A percentile compares a stretch with the other conserved stretches of the same genome.
Evolutionary conservation across 345 rosid species (phyloP).

Genomic region (Aethionema arabicum): DNA sequence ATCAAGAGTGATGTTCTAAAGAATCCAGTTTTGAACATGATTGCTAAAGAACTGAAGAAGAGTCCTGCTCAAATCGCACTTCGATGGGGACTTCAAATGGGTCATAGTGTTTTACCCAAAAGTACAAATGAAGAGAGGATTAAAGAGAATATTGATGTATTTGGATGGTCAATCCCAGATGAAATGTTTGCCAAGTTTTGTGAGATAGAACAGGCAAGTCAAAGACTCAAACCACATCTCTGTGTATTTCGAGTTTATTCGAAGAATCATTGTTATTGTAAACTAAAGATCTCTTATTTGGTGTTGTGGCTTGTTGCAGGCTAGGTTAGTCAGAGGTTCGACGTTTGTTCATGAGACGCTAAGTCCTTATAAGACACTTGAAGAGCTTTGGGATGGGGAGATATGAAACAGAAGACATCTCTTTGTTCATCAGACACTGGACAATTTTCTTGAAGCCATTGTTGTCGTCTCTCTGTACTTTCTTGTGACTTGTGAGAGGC

Average conservation of each 20-base stretch:
- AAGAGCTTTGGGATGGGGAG: constrained; percentile 89
- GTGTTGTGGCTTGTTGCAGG: constrained; percentile 42
- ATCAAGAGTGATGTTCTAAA: constrained; percentile 63
- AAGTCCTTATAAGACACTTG: constrained; percentile 54
- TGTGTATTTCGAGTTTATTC: neutral
- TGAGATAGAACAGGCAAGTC: constrained; percentile 63
- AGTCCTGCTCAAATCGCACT: constrained; percentile 78
- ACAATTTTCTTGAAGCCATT: too few relatives aligned
- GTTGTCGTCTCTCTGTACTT: too few relatives aligned
- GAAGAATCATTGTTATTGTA: neutral
- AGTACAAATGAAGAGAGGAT: constrained; percentile 62
- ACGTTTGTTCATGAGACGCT: constrained; percentile 52
- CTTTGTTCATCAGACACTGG: neutral
- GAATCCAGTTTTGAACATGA: constrained; percentile 43
- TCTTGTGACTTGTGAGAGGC: too few relatives aligned
- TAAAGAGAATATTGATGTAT: constrained; percentile 66
- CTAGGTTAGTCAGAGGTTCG: constrained; percentile 54
- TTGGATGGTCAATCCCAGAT: constrained; percentile 74
- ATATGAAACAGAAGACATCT: constrained; percentile 27
- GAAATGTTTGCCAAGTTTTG: constrained; percentile 58
- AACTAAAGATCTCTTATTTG: neutral
- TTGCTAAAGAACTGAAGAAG: constrained; percentile 66
- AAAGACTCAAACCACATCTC: neutral
- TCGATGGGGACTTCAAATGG: constrained; percentile 88
- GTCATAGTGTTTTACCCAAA: constrained; percentile 83